Evolutionary conservation across 768 basidiomycete genomes (phyloP).

Genomic region (Russula sp.): DNA sequence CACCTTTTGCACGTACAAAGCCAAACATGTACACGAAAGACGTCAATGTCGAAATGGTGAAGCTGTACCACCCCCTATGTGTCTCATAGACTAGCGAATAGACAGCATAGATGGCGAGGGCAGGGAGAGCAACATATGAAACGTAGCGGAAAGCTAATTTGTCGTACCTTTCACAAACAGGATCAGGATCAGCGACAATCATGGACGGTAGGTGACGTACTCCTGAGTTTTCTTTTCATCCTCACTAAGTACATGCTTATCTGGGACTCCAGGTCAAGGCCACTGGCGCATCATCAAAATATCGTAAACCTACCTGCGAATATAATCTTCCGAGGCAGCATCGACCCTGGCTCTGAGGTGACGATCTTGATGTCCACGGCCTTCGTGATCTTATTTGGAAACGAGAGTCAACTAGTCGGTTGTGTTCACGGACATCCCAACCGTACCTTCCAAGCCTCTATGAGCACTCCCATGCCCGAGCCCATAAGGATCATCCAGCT

Average conservation of each 20-base stretch:
- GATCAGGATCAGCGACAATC: slow-evolving; percentile 12
- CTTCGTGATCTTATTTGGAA: slow-evolving; percentile 62
- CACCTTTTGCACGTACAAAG: slow-evolving; percentile 64
- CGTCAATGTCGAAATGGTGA: slow-evolving; percentile 88
- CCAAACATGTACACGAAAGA: slow-evolving; percentile 97
- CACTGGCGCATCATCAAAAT: slow-evolving; percentile 17
- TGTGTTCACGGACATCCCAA: background rate
- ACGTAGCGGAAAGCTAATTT: slow-evolving; percentile 93
- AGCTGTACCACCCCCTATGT: slow-evolving; percentile 95
- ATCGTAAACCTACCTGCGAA: slow-evolving; percentile 62
- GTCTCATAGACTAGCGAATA: slow-evolving; percentile 81
- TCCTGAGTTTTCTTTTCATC: slow-evolving; percentile 98
- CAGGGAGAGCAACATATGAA: slow-evolving; percentile 82
- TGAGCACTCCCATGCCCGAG: slow-evolving; percentile 73
- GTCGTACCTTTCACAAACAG: slow-evolving; percentile 60
- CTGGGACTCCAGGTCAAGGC: slow-evolving; percentile 39
- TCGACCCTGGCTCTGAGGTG: slow-evolving; percentile 56
- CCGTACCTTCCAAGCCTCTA: slow-evolving; percentile 92
- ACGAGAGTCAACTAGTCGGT: background rate
- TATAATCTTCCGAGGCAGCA: slow-evolving; percentile 73
- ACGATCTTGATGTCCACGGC: slow-evolving; percentile 83
- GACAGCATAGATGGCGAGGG: slow-evolving; percentile 69
- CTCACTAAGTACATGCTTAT: slow-evolving; percentile 94
- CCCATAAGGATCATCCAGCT: slow-evolving; percentile 97
- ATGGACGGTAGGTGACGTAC: slow-evolving; percentile 45